Percentiles rank a stretch among this genome's conserved stretches.
These are phyloP conservation scores for Hortiboletus flavorubellus DNA, from an alignment of 768 basidiomycete species.

Conservation along the genomic window DNA sequence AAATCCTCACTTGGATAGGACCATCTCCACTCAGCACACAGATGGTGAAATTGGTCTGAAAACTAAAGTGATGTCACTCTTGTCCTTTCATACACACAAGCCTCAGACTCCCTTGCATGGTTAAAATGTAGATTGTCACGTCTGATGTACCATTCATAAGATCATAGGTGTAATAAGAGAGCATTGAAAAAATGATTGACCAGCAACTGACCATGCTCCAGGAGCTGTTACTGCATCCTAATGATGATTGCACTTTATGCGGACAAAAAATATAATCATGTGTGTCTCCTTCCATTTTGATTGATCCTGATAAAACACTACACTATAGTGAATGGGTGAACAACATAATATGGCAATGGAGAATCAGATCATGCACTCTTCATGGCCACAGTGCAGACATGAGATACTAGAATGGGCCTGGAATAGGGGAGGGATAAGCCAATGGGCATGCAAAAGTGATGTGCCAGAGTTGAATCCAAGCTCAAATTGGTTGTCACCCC, in stretches of 20 bases:
- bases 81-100: too few species aligned
- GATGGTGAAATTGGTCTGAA: too few species aligned
- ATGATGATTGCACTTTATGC: conserved; percentile 76
- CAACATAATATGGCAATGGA: background rate
- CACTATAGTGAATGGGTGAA: conserved; percentile 44
- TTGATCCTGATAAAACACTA: conserved; percentile 95
- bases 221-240: too few species aligned
- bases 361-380: conserved; percentile 57
- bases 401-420: conserved; percentile 81
- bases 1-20: too few species aligned
- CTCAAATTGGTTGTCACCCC: conserved; percentile 89
- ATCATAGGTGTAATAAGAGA: too few species aligned
- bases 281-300: conserved; percentile 94
- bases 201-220: too few species aligned
- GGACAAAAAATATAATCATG: conserved; percentile 92
- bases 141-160: too few species aligned
- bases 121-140: too few species aligned
- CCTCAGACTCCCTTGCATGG: too few species aligned
- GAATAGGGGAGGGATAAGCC: background rate
- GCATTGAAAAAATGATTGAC: too few species aligned
- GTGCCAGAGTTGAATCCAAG: conserved; percentile 82
- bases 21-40: too few species aligned
- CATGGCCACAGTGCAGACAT: conserved; percentile 79
- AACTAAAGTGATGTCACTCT: too few species aligned
- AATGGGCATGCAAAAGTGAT: conserved; percentile 13